phyloP scores from a whole-genome alignment of 1,284 basidiomycete genomes.

The Golubevia pallescens region DNA sequence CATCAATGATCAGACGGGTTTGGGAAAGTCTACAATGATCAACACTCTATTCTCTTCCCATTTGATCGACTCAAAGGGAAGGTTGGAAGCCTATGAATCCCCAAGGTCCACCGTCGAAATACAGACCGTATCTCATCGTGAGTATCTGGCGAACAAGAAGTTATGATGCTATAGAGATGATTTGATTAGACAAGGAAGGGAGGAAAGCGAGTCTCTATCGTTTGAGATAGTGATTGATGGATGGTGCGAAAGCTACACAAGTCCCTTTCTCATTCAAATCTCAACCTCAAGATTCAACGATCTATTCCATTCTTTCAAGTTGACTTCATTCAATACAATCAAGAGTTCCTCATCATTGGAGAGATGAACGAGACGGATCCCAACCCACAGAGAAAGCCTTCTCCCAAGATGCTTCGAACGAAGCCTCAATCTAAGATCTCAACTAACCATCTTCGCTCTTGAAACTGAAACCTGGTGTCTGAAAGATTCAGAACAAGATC shows the following conservation, averaged over 20 bases:
- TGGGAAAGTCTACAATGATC: slow-evolving; percentile 63
- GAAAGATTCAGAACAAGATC: too few relatives aligned
- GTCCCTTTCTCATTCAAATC: not conserved
- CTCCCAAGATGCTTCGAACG: too few relatives aligned
- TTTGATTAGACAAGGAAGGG: too few relatives aligned
- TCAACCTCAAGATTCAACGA: not conserved
- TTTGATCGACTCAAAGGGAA: slow-evolving; percentile 58
- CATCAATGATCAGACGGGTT: slow-evolving; percentile 31
- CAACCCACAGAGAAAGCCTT: too few relatives aligned
- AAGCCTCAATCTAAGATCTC: too few relatives aligned
- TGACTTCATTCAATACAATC: too few relatives aligned
- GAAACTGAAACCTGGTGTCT: too few relatives aligned
- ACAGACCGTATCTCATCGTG: slow-evolving; percentile 51
- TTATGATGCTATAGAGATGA: not conserved
- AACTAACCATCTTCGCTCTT: too few relatives aligned
- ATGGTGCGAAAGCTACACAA: not conserved
- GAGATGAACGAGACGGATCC: too few relatives aligned
- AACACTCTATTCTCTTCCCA: slow-evolving; percentile 60
- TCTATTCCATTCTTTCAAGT: not conserved
- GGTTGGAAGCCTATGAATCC: slow-evolving; percentile 42
- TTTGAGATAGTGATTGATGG: too few relatives aligned
- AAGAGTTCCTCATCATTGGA: too few relatives aligned
- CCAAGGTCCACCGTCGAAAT: slow-evolving; percentile 55
- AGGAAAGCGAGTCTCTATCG: too few relatives aligned
- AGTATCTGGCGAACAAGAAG: slow-evolving; percentile 9